phyloP scores from a whole-genome alignment of 2,329 filamentous ascomycete genomes.

The Pochonia chlamydosporia region DNA sequence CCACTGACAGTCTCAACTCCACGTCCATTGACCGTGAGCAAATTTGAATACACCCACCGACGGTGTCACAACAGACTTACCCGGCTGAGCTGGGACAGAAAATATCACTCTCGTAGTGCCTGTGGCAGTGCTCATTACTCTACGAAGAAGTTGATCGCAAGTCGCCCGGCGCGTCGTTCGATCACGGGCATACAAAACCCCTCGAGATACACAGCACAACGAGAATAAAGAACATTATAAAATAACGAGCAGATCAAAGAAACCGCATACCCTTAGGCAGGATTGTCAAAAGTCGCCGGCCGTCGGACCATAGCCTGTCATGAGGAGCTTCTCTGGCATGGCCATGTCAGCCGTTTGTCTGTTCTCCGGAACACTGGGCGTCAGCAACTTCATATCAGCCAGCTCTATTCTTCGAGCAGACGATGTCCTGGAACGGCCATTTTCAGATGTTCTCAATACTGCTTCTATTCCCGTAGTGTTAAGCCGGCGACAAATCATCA shows the following conservation, averaged over 20 bases:
- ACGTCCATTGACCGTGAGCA: not conserved
- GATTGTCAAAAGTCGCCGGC: not conserved
- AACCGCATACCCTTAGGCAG: too few relatives aligned
- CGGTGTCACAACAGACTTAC: too few relatives aligned
- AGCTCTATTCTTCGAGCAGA: constrained; percentile 3
- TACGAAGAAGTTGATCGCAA: not conserved
- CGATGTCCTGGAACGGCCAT: constrained; percentile 7
- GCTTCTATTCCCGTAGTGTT: not conserved
- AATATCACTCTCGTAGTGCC: too few relatives aligned
- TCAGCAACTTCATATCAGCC: not conserved
- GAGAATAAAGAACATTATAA: too few relatives aligned
- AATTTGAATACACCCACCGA: too few relatives aligned
- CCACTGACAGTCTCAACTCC: not conserved
- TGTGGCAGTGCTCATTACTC: not conserved
- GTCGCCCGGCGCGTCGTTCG: not conserved
- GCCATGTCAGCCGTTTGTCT: constrained; percentile 3
- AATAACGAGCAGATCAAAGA: too few relatives aligned
- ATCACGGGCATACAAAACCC: too few relatives aligned
- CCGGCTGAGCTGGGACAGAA: too few relatives aligned
- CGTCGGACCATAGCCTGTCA: not conserved
- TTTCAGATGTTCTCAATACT: not conserved
- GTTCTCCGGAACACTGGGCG: not conserved
- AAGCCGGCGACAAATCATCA: constrained; percentile 3
- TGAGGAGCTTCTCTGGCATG: constrained; percentile 1
- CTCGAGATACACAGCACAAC: too few relatives aligned